Evolutionary conservation across 352 stramenopile species (phyloP), one percentile per base, ranked within the genome.

Genomic region (Aphanomyces stellatus): DNA sequence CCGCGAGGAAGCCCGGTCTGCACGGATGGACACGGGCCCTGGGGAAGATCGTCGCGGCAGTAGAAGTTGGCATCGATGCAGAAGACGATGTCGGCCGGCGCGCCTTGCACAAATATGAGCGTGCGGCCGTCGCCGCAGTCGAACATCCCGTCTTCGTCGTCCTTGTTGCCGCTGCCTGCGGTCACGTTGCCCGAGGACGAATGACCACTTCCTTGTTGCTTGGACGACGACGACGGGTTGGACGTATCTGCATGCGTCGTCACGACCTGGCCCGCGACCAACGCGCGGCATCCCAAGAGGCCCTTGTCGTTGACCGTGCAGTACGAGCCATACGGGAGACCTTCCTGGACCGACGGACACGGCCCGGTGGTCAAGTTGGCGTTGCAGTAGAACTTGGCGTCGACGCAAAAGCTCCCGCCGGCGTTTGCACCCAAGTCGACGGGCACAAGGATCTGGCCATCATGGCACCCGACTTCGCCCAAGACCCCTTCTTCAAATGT

Each of bases 261-360:
- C 37, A 46, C 37, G 37, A 46, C 37, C n/a, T 46, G 37, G 11
- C 37, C 37, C n/a, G 37, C 11, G 11, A n/a, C n/a, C n/a, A 11
- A n/a, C 11, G 17, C 37, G 30, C 24, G 19, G 24, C 56, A 64
- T 24, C 56, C 56, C 5, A 49, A 46, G 17, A 64, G 25, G 35
- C 56, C 56, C 13, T 15, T 51, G 25, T 53, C 22, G 11, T 28
- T 31, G 22, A 53, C 19, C 25, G 53, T 17, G 30, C 56, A 64
- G n/a, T 64, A 30, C 8, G 56, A 64, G 11, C 56, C 56, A 30
- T 53, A n/a, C 13, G 56, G 56, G 15, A 64, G 35, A 6, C 56
- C 56, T 19, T 10, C 6, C 22, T 64, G 56, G 5, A 30, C 10
- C 30, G 22, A 17, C 10, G 56, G 56, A 25, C 56, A 64, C 19